phyloP scores from a whole-genome alignment of 768 basidiomycete genomes.

The Crucibulum laeve region DNA sequence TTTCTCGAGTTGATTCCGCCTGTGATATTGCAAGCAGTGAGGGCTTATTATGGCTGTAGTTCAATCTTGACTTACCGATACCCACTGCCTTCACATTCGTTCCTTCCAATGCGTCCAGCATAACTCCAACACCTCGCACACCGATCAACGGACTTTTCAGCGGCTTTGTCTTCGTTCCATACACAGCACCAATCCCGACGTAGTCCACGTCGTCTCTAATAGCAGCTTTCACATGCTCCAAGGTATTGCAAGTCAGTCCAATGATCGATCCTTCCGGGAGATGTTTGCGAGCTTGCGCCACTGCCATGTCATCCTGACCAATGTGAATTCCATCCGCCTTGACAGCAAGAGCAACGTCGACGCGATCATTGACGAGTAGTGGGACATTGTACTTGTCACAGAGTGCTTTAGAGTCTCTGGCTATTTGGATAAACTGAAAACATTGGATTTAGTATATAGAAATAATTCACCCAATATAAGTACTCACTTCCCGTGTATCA shows the following conservation, averaged over 20 bases:
- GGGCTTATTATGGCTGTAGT: neutral
- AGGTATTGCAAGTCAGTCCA: slow-evolving; percentile 74
- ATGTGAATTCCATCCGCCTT: slow-evolving; percentile 80
- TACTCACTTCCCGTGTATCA: slow-evolving; percentile 74
- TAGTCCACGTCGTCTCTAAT: slow-evolving; percentile 72
- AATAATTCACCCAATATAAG: neutral
- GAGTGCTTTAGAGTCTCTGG: slow-evolving; percentile 60
- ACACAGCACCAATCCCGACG: slow-evolving; percentile 84
- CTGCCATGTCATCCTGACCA: slow-evolving; percentile 84
- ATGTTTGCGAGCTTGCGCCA: slow-evolving; percentile 57
- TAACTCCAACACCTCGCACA: slow-evolving; percentile 62
- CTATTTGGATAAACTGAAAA: slow-evolving; percentile 72
- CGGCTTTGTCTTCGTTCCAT: slow-evolving; percentile 76
- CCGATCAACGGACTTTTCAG: slow-evolving; percentile 63
- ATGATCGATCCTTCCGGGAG: slow-evolving; percentile 70
- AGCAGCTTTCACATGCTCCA: slow-evolving; percentile 61
- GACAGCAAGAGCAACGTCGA: slow-evolving; percentile 82
- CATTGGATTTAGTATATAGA: neutral
- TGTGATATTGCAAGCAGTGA: slow-evolving; percentile 20
- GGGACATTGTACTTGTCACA: slow-evolving; percentile 78
- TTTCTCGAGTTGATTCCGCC: slow-evolving; percentile 87
- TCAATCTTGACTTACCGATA: slow-evolving; percentile 61
- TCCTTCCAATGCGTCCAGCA: slow-evolving; percentile 63
- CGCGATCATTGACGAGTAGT: slow-evolving; percentile 81
- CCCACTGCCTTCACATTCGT: slow-evolving; percentile 69